phyloP scores from a whole-genome alignment of 176 grass and related monocot genomes.

The Zizania latifolia region DNA sequence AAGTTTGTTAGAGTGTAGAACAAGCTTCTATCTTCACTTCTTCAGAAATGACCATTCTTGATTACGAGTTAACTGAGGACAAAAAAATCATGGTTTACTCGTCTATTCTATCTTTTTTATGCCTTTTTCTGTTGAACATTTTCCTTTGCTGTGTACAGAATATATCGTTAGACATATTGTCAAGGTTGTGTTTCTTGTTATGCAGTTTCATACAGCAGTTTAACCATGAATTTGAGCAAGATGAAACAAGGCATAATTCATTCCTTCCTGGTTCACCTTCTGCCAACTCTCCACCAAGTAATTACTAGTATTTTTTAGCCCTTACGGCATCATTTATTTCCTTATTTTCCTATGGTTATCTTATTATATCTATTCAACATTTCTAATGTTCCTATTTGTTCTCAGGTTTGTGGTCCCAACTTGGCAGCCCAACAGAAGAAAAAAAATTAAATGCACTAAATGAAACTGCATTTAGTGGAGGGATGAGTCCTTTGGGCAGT shows the following conservation, averaged over 20 bases:
- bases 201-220: conserved; percentile 43
- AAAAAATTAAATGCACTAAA: conserved; percentile 27
- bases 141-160: background rate
- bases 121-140: background rate
- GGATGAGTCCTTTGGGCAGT: conserved; percentile 26
- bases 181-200: background rate
- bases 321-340: background rate
- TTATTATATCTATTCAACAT: background rate
- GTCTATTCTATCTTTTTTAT: background rate
- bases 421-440: conserved; percentile 35
- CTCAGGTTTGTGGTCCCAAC: conserved; percentile 43
- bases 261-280: conserved; percentile 43
- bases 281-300: conserved; percentile 46
- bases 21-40: background rate
- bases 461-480: conserved; percentile 26
- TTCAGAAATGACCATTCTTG: background rate
- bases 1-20: background rate
- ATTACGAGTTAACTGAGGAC: background rate
- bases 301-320: background rate
- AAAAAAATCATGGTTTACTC: background rate
- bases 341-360: background rate
- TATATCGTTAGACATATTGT: background rate
- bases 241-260: conserved; percentile 34
- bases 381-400: conserved; percentile 18
- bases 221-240: conserved; percentile 49